Conservation (phyloP, 371 early-diverging fungal species). For the Mucor plumbeus region DNA sequence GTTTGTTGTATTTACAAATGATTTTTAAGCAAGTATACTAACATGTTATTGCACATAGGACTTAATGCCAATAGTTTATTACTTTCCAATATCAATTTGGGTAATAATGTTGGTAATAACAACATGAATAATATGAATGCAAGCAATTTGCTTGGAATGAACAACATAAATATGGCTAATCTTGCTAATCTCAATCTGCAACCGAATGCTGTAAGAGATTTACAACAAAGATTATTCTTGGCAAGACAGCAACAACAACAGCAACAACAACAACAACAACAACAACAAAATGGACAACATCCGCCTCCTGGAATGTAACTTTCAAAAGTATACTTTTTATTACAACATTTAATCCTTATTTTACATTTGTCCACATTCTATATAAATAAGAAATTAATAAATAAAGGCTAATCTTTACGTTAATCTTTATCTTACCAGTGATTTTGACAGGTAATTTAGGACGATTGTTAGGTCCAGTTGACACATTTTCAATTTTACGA, state of each 20-base stretch:
- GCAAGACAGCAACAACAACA: slow-evolving; percentile 47
- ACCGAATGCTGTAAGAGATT: slow-evolving; percentile 39
- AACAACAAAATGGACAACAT: slow-evolving; percentile 34
- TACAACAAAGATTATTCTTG: slow-evolving; percentile 38
- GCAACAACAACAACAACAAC: slow-evolving; percentile 42
- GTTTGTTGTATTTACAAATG: neutral
- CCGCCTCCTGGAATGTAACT: slow-evolving; percentile 28
- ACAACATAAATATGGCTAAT: slow-evolving; percentile 30
- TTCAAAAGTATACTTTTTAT: slow-evolving; percentile 2
- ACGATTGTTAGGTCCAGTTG: slow-evolving; percentile 87
- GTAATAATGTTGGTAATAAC: slow-evolving; percentile 24
- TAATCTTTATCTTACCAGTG: slow-evolving; percentile 58
- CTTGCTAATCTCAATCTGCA: slow-evolving; percentile 32
- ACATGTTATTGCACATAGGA: slow-evolving; percentile 13
- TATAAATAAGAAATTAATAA: neutral
- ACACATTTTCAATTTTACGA: slow-evolving; percentile 91
- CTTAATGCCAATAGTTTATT: slow-evolving; percentile 48
- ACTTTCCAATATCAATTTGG: slow-evolving; percentile 48
- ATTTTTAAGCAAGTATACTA: neutral
- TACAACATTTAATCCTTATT: slow-evolving; percentile 2
- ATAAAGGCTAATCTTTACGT: neutral
- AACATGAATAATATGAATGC: slow-evolving; percentile 23
- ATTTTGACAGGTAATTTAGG: slow-evolving; percentile 91
- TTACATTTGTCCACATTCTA: slow-evolving; percentile 39
- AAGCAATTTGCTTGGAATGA: slow-evolving; percentile 32